Evolutionary conservation across 768 basidiomycete species (phyloP).

Genomic region (Amanita rimosa): DNA sequence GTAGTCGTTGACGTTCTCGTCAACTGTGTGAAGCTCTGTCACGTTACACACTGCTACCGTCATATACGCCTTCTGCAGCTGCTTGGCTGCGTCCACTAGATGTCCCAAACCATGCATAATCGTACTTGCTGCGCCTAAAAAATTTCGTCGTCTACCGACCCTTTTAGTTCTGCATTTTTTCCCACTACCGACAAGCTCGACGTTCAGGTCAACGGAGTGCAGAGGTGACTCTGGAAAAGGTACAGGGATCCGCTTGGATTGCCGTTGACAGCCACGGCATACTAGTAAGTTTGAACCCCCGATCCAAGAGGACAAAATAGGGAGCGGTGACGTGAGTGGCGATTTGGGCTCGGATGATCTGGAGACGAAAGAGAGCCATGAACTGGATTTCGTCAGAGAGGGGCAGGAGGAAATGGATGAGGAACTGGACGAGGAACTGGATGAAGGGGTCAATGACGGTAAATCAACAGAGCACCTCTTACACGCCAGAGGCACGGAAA

Average conservation of each 20-base stretch:
- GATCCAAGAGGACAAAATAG: constrained; percentile 3
- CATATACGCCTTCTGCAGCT: constrained; percentile 49
- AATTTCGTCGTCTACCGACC: not conserved
- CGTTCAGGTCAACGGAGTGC: not conserved
- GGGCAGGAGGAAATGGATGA: constrained; percentile 6
- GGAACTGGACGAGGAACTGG: constrained; percentile 9
- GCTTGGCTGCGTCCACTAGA: constrained; percentile 35
- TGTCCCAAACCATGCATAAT: constrained; percentile 1
- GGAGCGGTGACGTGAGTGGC: constrained; percentile 13
- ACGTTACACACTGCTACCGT: constrained; percentile 39
- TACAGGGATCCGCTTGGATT: not conserved
- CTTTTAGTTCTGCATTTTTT: not conserved
- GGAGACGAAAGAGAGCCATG: constrained; percentile 7
- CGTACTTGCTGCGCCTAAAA: not conserved
- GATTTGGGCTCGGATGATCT: constrained; percentile 11
- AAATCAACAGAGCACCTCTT: constrained; percentile 13
- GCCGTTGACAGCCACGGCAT: not conserved
- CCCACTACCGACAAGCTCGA: not conserved
- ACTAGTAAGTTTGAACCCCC: not conserved
- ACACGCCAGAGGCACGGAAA: constrained; percentile 9
- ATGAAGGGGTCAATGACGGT: constrained; percentile 13
- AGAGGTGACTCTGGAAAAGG: not conserved
- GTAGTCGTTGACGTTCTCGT: constrained; percentile 10
- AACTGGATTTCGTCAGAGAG: constrained; percentile 4
- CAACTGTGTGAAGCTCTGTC: constrained; percentile 16